phyloP scores from a whole-genome alignment of 2,329 filamentous ascomycete genomes.

The Aspergillus sp. region DNA sequence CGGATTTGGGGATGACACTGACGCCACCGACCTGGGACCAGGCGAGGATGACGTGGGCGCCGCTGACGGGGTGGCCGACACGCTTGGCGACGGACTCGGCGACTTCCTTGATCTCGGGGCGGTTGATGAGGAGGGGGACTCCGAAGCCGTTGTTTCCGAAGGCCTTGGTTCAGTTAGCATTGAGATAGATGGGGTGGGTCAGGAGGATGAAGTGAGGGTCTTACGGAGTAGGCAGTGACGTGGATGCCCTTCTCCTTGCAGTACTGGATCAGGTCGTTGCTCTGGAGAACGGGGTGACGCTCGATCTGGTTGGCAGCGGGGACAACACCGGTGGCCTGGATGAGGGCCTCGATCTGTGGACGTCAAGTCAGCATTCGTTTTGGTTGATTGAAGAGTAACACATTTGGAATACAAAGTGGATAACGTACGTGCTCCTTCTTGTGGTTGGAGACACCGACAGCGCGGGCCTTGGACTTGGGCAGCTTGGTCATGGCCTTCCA shows the following conservation, averaged over 20 bases:
- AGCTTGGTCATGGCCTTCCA: constrained; percentile 48
- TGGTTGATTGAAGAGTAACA: too few species aligned
- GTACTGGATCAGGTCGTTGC: constrained; percentile 56
- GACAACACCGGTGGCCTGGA: constrained; percentile 55
- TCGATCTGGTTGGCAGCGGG: constrained; percentile 70
- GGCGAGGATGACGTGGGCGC: constrained; percentile 40
- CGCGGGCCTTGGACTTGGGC: constrained; percentile 41
- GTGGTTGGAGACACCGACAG: constrained; percentile 46
- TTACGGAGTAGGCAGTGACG: constrained; percentile 62
- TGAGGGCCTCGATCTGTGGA: constrained; percentile 52
- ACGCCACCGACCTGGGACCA: constrained; percentile 42
- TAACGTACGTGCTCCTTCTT: constrained; percentile 32
- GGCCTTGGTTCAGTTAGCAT: constrained; percentile 32
- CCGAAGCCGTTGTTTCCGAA: constrained; percentile 61
- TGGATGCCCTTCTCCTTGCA: constrained; percentile 60
- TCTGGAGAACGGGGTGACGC: constrained; percentile 67
- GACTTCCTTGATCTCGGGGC: constrained; percentile 62
- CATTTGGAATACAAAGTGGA: too few species aligned
- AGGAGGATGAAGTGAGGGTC: too few species aligned
- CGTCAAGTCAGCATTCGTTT: too few species aligned
- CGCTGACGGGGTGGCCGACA: constrained; percentile 32
- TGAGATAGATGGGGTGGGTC: too few species aligned
- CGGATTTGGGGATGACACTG: constrained; percentile 45
- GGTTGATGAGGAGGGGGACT: constrained; percentile 63
- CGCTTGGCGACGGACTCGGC: constrained; percentile 54